Evolutionary conservation across 306 rosid species (phyloP).

Genomic region (Malus asiatica): DNA sequence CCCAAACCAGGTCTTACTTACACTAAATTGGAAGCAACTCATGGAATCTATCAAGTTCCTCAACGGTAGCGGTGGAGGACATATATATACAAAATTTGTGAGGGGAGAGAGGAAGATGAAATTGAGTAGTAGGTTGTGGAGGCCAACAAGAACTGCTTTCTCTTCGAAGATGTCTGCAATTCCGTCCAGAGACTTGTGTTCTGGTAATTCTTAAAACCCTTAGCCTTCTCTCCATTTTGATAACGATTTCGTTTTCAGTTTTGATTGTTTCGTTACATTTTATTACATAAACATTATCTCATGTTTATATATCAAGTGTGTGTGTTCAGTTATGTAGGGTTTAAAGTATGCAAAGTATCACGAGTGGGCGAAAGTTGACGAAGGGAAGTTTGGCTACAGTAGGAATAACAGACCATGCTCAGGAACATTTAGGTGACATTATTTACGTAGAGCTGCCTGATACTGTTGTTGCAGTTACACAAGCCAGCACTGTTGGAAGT

Average conservation of each 20-base stretch:
- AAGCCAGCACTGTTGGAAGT: neutral
- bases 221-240: neutral
- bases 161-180: neutral
- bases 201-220: conserved; percentile 2
- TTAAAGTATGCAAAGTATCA: neutral
- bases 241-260: no score
- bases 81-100: no score
- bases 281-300: no score
- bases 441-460: conserved; percentile 3
- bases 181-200: conserved; percentile 5
- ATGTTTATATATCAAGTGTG: neutral
- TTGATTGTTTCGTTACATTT: no score
- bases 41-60: no score
- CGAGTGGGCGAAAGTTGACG: conserved; percentile 10
- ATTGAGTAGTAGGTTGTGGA: neutral
- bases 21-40: no score
- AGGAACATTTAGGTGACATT: neutral
- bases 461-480: neutral
- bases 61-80: no score
- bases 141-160: neutral
- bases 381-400: conserved; percentile 3
- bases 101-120: neutral
- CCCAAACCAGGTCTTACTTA: no score
- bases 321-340: neutral
- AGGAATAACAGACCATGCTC: conserved; percentile 5